Base-by-base conservation (phyloP, 1,139 yeast species). In the Sugiyamaella castrensis region DNA sequence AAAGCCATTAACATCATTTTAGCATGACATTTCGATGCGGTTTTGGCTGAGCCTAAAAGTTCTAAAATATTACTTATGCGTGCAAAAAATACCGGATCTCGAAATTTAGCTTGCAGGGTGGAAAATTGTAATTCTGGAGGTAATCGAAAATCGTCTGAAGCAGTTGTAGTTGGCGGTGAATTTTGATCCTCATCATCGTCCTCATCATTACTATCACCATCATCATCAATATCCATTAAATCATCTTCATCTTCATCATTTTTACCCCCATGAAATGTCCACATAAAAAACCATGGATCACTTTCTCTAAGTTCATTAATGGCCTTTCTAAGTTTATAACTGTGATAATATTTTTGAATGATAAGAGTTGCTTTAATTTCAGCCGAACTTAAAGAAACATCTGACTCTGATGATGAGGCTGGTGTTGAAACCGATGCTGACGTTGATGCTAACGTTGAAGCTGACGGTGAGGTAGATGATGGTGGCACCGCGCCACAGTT, bases 1-100 rank as follows among this genome's bases (percentile, higher is more conserved):
- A 55, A 57, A 15, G 60, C 64, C 53, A 60, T 56, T 15, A 60
- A 52, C 8, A 60, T 36, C 49, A 58, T 44, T 43, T 60, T 60
- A 32, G 62, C 55, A 40, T 59, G 60, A 47, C 63, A 60, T 32
- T 43, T 40, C 29, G 59, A 52, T 11, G 58, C 53, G 8, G 57
- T 43, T 37, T 45, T 54, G 34, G 54, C 59, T 12, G 50, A 53
- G 7, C 57, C 61, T 38, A 59, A 38, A 9, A 55, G 48, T 37
- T 46, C 53, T 50, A 60, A 46, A 15, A 60, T 42, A 28, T 35
- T 33, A 27, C 54, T 40, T 5, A 59, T 47, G 29, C 45, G 36
- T 6, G 35, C 27, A 32, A 54, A 47, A 34, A 56, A 53, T 24
- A 6, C 28, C 16, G 45, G 44, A 10, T 52, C 54, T 16, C 47